These are phyloP conservation scores for Pyrenophora tritici-repentis DNA, from an alignment of 2,329 filamentous ascomycete species.

Conservation along the genomic window DNA sequence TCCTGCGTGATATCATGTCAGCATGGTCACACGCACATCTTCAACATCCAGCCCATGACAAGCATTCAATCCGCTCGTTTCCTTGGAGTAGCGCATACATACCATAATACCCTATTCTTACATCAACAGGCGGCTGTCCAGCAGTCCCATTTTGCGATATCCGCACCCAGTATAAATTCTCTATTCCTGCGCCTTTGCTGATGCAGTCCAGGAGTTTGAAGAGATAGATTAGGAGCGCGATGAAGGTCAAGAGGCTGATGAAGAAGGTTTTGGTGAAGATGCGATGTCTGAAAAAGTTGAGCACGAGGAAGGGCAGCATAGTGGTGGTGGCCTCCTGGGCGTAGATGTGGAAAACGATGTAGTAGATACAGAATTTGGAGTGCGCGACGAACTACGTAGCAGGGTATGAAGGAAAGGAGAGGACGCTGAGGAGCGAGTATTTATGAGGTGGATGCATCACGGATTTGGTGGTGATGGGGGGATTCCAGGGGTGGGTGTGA, in stretches of 20 bases:
- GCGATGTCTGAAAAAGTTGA: background rate
- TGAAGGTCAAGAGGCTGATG: slow-evolving; percentile 1
- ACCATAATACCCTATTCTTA: slow-evolving; percentile 13
- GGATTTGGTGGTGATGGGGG: too few species aligned
- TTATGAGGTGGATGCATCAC: too few species aligned
- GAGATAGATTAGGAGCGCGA: slow-evolving; percentile 4
- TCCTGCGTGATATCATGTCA: background rate
- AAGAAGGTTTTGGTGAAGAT: slow-evolving; percentile 7
- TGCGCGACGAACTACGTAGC: too few species aligned
- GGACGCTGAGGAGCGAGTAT: too few species aligned
- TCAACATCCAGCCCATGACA: too few species aligned
- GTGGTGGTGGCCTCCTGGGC: background rate
- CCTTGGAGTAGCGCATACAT: background rate
- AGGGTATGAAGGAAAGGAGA: too few species aligned
- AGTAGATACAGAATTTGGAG: background rate
- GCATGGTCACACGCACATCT: too few species aligned
- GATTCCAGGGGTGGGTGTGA: too few species aligned
- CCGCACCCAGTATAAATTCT: slow-evolving; percentile 7
- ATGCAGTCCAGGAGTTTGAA: slow-evolving; percentile 7
- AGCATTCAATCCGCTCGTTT: background rate
- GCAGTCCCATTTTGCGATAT: slow-evolving; percentile 2
- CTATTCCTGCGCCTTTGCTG: slow-evolving; percentile 4
- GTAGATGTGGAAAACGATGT: background rate
- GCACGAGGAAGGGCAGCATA: slow-evolving; percentile 1
- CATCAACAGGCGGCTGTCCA: background rate